Conservation (phyloP, 371 early-diverging fungal species). For the Mortierella sp. region DNA sequence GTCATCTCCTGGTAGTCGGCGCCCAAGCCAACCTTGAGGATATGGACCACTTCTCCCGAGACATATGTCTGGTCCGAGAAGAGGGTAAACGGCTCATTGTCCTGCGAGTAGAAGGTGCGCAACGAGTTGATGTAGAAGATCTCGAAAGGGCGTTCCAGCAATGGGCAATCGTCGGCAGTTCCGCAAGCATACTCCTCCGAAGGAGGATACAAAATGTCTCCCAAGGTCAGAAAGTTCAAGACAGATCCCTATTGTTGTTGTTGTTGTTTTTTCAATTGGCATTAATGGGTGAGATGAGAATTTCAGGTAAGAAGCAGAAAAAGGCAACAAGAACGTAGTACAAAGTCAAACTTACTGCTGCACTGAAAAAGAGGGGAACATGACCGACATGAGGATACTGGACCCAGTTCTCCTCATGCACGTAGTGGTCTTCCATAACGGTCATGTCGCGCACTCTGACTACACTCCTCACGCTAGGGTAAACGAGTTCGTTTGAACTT, state of each 20-base stretch:
- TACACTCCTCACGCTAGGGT: conserved; percentile 6
- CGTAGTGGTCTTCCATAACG: neutral
- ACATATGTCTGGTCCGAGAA: neutral
- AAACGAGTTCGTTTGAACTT: neutral
- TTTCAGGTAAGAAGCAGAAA: neutral
- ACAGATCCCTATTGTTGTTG: neutral
- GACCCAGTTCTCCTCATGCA: neutral
- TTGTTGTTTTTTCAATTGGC: neutral
- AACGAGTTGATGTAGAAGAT: neutral
- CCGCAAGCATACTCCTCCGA: neutral
- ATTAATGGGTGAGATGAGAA: neutral
- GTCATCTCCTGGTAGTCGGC: neutral
- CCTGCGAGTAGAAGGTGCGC: neutral
- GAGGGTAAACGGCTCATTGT: neutral
- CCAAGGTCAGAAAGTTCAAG: neutral
- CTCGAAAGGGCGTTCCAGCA: neutral
- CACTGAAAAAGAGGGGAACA: neutral
- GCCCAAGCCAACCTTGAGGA: neutral
- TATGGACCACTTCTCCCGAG: neutral
- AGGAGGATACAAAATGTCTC: neutral
- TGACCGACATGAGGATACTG: neutral
- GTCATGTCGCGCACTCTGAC: conserved; percentile 12
- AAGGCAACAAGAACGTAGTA: neutral
- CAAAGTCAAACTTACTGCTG: neutral
- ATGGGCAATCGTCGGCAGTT: neutral